Evolutionary conservation across 495 filamentous ascomycete species (phyloP).

Genomic region (Immersiella caudata): DNA sequence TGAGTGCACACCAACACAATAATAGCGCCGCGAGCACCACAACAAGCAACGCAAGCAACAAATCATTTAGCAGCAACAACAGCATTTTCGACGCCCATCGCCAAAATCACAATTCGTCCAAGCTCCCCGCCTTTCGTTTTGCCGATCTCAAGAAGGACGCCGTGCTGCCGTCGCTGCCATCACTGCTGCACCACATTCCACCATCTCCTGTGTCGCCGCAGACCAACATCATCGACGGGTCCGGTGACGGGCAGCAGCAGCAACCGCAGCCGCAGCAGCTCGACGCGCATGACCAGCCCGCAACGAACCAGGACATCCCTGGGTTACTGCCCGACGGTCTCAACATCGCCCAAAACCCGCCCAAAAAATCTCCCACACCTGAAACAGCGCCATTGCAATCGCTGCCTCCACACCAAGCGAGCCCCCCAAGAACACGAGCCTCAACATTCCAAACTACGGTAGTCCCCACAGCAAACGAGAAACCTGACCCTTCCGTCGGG

Average conservation of each 20-base stretch:
- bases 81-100: conserved; percentile 48
- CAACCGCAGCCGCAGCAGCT: conserved; percentile 10
- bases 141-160: conserved; percentile 50
- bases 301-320: conserved; percentile 33
- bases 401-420: conserved; percentile 22
- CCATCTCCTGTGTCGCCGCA: conserved; percentile 46
- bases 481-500: conserved; percentile 22
- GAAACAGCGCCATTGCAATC: conserved; percentile 30
- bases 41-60: conserved; percentile 23
- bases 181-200: conserved; percentile 44
- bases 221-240: conserved; percentile 26
- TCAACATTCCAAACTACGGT: conserved; percentile 42
- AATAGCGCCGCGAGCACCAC: conserved; percentile 21
- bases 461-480: conserved; percentile 26
- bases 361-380: conserved; percentile 28
- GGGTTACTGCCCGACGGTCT: conserved; percentile 25
- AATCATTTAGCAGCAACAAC: conserved; percentile 30
- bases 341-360: conserved; percentile 32
- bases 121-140: conserved; percentile 53
- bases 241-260: conserved; percentile 31
- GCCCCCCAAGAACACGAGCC: conserved; percentile 40
- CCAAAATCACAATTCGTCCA: conserved; percentile 53
- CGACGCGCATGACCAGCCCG: conserved; percentile 30
- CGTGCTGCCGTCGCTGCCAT: conserved; percentile 40
- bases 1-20: conserved; percentile 20